Conservation (phyloP, 345 rosid species). For the Mallotus nudiflorus region DNA sequence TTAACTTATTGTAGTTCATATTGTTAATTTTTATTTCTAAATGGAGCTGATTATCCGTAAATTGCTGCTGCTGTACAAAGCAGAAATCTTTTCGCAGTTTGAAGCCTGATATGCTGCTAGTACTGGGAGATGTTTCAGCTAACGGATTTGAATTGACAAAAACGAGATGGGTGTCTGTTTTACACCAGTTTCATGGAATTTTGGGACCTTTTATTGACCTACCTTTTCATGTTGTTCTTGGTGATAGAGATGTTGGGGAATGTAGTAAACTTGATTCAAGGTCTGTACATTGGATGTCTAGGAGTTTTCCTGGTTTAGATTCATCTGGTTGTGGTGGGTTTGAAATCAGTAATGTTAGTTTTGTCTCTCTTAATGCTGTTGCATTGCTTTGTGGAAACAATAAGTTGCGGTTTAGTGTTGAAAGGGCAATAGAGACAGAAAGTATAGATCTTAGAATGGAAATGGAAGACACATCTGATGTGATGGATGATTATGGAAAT, state of each 20-base stretch:
- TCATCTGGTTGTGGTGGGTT: constrained; percentile 61
- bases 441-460: constrained; percentile 36
- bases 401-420: constrained; percentile 47
- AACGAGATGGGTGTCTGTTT: constrained; percentile 47
- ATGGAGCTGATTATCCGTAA: constrained; percentile 2
- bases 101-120: constrained; percentile 66
- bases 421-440: constrained; percentile 56
- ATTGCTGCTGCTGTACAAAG: background rate
- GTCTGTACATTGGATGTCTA: constrained; percentile 47
- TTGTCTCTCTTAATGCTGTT: constrained; percentile 58
- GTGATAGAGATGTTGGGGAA: constrained; percentile 60
- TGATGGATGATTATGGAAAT: constrained; percentile 13
- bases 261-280: constrained; percentile 42
- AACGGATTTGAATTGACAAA: constrained; percentile 41
- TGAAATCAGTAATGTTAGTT: constrained; percentile 55
- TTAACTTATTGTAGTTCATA: background rate
- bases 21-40: background rate
- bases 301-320: constrained; percentile 58
- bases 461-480: constrained; percentile 11
- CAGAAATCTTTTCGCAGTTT: constrained; percentile 59
- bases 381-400: constrained; percentile 54
- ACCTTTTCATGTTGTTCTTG: constrained; percentile 59
- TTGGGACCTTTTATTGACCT: constrained; percentile 48
- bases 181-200: constrained; percentile 44
- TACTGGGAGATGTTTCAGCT: constrained; percentile 63